Conservation (phyloP, 2,329 filamentous ascomycete species). For the Hypoxylon sp. region DNA sequence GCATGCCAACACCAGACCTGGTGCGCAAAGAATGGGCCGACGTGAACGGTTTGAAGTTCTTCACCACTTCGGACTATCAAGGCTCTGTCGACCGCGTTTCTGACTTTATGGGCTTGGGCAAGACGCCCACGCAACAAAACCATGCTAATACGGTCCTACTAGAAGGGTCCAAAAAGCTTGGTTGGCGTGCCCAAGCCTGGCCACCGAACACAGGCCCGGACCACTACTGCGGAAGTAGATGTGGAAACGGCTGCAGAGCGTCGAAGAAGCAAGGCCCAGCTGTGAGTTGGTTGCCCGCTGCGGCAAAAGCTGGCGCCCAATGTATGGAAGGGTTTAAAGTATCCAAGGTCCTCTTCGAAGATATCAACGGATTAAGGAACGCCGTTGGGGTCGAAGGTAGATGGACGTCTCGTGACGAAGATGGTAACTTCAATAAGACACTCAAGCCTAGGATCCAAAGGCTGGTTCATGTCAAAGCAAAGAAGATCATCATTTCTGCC, state of each 20-base stretch:
- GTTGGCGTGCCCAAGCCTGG: slow-evolving; percentile 77
- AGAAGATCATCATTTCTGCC: slow-evolving; percentile 81
- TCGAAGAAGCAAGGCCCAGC: slow-evolving; percentile 84
- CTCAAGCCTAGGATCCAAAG: slow-evolving; percentile 65
- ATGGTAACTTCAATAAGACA: slow-evolving; percentile 68
- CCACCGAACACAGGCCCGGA: slow-evolving; percentile 83
- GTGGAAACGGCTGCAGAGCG: slow-evolving; percentile 72
- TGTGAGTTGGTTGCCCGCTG: slow-evolving; percentile 83
- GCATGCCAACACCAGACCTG: slow-evolving; percentile 76
- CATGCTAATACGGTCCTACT: slow-evolving; percentile 78
- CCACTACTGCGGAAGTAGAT: slow-evolving; percentile 79
- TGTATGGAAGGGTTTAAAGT: slow-evolving; percentile 89
- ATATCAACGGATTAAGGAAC: slow-evolving; percentile 62
- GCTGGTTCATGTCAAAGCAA: slow-evolving; percentile 80
- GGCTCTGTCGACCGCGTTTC: slow-evolving; percentile 83
- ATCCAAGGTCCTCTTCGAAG: slow-evolving; percentile 78
- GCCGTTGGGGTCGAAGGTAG: slow-evolving; percentile 80
- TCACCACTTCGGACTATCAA: slow-evolving; percentile 81
- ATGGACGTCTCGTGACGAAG: slow-evolving; percentile 80
- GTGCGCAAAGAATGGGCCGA: slow-evolving; percentile 87
- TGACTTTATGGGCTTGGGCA: slow-evolving; percentile 80
- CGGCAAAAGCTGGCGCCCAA: slow-evolving; percentile 79
- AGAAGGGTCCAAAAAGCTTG: slow-evolving; percentile 80
- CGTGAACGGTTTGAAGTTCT: slow-evolving; percentile 75
- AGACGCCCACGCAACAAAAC: slow-evolving; percentile 78